Conservation (phyloP, 2,329 filamentous ascomycete genomes). For the Torrubiella hemipterigena region DNA sequence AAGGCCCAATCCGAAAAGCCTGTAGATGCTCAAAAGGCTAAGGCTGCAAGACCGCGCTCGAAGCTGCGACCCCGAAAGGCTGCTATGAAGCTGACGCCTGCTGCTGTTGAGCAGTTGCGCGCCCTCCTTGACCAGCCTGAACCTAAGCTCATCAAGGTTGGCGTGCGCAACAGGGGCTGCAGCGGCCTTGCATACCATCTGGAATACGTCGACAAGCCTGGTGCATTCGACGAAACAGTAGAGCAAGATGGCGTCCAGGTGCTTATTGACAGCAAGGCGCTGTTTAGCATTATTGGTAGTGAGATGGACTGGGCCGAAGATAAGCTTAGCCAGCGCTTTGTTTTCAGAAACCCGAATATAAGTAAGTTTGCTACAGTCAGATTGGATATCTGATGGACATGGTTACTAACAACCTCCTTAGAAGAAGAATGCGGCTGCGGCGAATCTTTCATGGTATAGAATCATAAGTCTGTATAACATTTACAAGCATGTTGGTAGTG, state of each 20-base stretch:
- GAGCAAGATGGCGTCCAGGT: conserved; percentile 96
- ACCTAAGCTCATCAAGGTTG: conserved; percentile 86
- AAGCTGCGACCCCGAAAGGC: conserved; percentile 62
- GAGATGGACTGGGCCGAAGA: conserved; percentile 99
- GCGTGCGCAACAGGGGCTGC: conserved; percentile 87
- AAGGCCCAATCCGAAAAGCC: conserved; percentile 40
- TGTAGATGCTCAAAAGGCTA: conserved; percentile 54
- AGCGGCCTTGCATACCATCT: conserved; percentile 88
- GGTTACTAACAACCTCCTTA: conserved; percentile 32
- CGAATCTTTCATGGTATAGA: conserved; percentile 81
- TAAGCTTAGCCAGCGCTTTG: conserved; percentile 81
- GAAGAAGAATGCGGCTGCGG: conserved; percentile 94
- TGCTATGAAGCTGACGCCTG: conserved; percentile 72
- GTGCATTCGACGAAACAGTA: conserved; percentile 78
- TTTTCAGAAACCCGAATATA: conserved; percentile 96
- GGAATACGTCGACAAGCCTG: conserved; percentile 88
- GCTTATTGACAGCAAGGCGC: conserved; percentile 88
- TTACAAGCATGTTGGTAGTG: no score
- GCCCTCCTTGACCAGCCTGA: conserved; percentile 71
- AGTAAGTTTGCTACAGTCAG: conserved; percentile 51
- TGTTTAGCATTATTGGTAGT: conserved; percentile 95
- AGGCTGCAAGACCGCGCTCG: conserved; percentile 27
- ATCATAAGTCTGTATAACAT: no score
- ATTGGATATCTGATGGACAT: background rate
- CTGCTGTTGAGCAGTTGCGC: conserved; percentile 68